Base-by-base conservation (phyloP, 805 yeast species). In the Saccharomycopsis sp. region DNA sequence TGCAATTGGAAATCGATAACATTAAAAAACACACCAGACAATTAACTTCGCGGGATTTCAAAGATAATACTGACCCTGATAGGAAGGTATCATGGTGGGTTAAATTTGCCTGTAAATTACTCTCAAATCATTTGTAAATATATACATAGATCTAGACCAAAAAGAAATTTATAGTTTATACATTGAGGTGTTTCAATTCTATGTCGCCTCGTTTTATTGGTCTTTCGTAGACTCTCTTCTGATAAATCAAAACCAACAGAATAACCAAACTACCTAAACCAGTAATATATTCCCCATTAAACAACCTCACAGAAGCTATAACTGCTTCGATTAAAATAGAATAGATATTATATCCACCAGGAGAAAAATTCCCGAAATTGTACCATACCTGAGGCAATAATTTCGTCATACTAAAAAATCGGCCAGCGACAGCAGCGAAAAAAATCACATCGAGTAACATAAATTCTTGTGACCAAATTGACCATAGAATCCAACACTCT, bases 1-100 rank as follows among this genome's bases (percentile, higher is more conserved):
- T 89, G 83, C 62, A 63, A 24, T 53, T 54, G 1, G 97, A 89
- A 60, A 65, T 87, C 28, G 72, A 73, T 13, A 70, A 85, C 59
- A 65, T 88, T 41, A 62, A 72, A 63, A 51, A 59, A 20, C 62
- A 77, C 56, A 75, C 90, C 1, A 62, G 62, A 11, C 66, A 68
- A 39, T 66, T 88, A 51, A 65, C 65, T 4, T 59, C 81, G 43
- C 64, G 70, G n/a, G 88, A 83, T 58, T 86, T 83, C 56, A 68
- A 71, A 11, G 38, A 41, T 5, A 42, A 44, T 27, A 61, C 71
- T 4, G 76, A 76, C 40, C 68, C 70, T 28, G 82, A 80, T 37
- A 71, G 94, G 54, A 64, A 72, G 36, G 76, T 85, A 35, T 69
- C 81, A 38, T 63, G 65, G 39, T 79, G 81, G 14, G 88, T 85